Evolutionary conservation across 257 asterid species (phyloP).

Genomic region (Nicotiana paniculata): DNA sequence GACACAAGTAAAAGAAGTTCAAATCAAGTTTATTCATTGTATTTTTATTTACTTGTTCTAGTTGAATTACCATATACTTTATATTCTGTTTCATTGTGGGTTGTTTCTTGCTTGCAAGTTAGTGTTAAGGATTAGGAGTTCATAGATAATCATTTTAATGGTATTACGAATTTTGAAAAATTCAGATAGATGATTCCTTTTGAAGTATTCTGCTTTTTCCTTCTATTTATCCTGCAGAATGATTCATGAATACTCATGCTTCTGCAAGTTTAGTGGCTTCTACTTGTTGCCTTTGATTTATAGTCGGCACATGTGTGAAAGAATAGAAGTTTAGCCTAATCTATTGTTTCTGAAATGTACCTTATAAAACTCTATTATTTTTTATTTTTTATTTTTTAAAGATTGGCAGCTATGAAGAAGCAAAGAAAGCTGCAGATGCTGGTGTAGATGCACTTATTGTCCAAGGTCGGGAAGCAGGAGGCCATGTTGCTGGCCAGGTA

Average conservation of each 20-base stretch:
- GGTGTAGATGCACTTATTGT: constrained; percentile 87
- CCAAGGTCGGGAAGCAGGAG: constrained; percentile 93
- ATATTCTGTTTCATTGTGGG: not conserved
- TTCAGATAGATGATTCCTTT: not conserved
- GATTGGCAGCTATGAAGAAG: constrained; percentile 86
- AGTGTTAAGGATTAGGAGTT: not conserved
- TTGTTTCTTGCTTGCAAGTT: not conserved
- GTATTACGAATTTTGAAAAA: not conserved
- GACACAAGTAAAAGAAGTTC: not conserved
- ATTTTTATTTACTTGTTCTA: not conserved
- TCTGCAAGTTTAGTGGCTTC: not conserved
- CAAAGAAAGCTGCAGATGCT: constrained; percentile 51
- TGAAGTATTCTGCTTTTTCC: not conserved
- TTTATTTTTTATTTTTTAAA: not conserved
- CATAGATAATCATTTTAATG: not conserved
- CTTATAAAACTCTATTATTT: not conserved
- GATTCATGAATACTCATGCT: not conserved
- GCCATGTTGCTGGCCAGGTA: constrained; percentile 90
- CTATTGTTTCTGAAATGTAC: not conserved
- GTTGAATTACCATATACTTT: not conserved
- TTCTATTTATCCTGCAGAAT: not conserved
- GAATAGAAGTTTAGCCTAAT: not conserved
- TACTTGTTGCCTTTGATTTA: not conserved
- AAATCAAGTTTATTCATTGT: not conserved
- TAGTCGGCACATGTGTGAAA: not conserved